Conservation (phyloP, 148 eudicot species). For the Nepenthes gracilis region DNA sequence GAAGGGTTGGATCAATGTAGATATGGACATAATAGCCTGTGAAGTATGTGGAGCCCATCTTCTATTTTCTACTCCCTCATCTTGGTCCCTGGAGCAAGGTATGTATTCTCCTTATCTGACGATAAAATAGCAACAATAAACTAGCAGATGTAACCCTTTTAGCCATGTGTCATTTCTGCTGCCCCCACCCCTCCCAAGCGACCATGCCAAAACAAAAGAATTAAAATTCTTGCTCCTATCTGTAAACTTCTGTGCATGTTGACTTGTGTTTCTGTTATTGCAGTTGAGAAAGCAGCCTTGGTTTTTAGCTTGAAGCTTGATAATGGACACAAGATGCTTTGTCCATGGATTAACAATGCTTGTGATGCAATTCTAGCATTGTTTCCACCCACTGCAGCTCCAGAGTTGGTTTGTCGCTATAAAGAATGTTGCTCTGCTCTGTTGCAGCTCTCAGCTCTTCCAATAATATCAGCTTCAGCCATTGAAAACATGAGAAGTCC, state of each 20-base stretch:
- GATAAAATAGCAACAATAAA: background rate
- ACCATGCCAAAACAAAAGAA: background rate
- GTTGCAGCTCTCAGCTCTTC: constrained; percentile 66
- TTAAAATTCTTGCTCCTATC: background rate
- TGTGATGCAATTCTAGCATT: constrained; percentile 70
- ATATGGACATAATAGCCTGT: constrained; percentile 77
- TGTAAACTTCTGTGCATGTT: background rate
- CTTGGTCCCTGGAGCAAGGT: constrained; percentile 80
- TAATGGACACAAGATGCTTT: constrained; percentile 71
- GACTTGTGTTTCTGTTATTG: constrained; percentile 3
- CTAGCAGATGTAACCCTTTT: background rate
- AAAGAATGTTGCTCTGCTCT: constrained; percentile 51
- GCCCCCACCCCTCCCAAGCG: background rate
- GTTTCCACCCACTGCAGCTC: constrained; percentile 54
- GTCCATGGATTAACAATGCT: constrained; percentile 86
- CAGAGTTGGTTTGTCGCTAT: constrained; percentile 54
- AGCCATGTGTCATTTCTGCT: background rate
- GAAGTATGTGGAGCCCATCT: constrained; percentile 76
- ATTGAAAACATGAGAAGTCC: constrained; percentile 46
- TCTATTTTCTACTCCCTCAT: constrained; percentile 70
- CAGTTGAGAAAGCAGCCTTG: constrained; percentile 89
- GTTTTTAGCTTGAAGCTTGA: constrained; percentile 92
- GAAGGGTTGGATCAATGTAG: constrained; percentile 92
- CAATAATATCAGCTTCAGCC: constrained; percentile 42
- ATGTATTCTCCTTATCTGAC: constrained; percentile 14